Evolutionary conservation across 2,329 filamentous ascomycete genomes (phyloP), one percentile per base, ranked within the genome.

Genomic region (Chaetomium olivaceum): DNA sequence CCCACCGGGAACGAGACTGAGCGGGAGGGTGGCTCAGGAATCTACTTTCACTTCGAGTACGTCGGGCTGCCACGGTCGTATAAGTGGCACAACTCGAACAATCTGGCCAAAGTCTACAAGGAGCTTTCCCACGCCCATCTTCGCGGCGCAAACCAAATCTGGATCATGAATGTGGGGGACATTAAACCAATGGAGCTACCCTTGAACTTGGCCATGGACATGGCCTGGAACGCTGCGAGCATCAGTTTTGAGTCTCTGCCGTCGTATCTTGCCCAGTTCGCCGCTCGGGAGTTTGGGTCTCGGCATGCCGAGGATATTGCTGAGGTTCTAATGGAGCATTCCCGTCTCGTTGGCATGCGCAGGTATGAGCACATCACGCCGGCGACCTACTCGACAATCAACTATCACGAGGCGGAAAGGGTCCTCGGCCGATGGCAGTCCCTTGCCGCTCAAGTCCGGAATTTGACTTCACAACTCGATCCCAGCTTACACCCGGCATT

Each of bases 21-120:
- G 12, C 75, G 87, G 19, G 77, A 77, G 1, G 86, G 85, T 0
- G 86, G 87, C 1, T 82, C 83, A 33, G 87, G 87, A 27, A 83
- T 88, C 6, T 83, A 82, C 52, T 82, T 84, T 66, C 85, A 88
- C 68, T 84, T 87, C 48, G 84, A 88, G 68, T 88, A 87, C 62
- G 87, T 89, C 3, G 87, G 87, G 1, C 81, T 82, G 48, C 85
- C 87, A 3, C 79, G 86, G 14, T 82, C 83, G 72, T 87, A 85
- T 71, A 87, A 85, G 61, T 86, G 84, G 83, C 86, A 87, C 68
- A 88, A 89, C 71, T 87, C 83, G 3, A 86, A 87, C 66, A 67
- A 61, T 57, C 16, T 69, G 8, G 52, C 55, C 55, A 58, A 58
- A 33, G 55, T 58, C 1, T 58, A 58, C 55, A 58, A 58, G 36